These are phyloP conservation scores for Acanthamoeba triangularis DNA, from an alignment of 208 protist genomes.

Conservation along the genomic window DNA sequence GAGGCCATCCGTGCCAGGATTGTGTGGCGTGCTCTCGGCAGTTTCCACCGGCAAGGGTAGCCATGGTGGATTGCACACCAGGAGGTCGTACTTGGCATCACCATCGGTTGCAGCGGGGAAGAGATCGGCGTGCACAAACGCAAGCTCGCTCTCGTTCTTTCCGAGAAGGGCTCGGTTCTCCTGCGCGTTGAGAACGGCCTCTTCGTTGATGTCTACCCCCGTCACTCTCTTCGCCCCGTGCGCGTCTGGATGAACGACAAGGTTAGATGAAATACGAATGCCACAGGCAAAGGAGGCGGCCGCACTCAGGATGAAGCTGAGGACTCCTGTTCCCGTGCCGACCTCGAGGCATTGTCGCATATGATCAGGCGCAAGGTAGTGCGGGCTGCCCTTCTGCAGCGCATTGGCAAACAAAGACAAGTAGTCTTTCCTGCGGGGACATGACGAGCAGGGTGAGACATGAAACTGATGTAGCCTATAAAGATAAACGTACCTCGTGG, in stretches of 20 bases:
- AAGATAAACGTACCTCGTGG: not conserved
- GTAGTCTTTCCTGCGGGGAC: conserved; percentile 6
- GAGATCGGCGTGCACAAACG: not conserved
- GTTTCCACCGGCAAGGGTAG: not conserved
- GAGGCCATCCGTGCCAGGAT: not conserved
- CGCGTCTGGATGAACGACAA: not conserved
- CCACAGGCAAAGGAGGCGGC: too few relatives aligned
- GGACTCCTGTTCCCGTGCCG: conserved; percentile 24
- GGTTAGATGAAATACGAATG: not conserved
- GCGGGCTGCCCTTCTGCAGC: not conserved
- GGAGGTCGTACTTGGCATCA: not conserved
- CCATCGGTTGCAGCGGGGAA: not conserved
- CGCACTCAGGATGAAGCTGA: conserved; percentile 45
- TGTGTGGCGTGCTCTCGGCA: not conserved
- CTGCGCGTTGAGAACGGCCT: conserved; percentile 1
- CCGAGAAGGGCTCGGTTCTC: not conserved
- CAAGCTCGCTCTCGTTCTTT: not conserved
- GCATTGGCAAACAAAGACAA: not conserved
- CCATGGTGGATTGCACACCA: conserved; percentile 71
- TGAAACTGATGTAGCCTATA: not conserved
- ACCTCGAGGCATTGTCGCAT: conserved; percentile 28
- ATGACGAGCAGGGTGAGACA: not conserved
- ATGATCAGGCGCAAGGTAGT: not conserved
- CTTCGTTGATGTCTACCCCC: conserved; percentile 39
- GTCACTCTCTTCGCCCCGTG: not conserved